Conservation (phyloP, 108 stramenopile genomes). For the Cyclotella cryptica region DNA sequence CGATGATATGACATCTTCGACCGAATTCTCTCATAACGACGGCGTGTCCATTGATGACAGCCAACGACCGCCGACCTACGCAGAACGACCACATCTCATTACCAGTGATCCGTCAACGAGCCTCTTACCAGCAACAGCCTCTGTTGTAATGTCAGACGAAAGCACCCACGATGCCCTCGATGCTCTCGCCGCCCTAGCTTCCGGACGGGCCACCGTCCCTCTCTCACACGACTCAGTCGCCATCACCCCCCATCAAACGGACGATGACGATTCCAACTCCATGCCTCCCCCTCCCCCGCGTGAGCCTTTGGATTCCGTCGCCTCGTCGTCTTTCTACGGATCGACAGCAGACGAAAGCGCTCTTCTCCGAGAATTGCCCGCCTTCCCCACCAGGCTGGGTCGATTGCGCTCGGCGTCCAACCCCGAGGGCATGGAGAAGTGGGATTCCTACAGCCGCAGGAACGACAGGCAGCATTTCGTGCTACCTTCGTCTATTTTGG, state of each 20-base stretch:
- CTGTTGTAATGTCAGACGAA: neutral
- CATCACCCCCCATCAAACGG: conserved; percentile 37
- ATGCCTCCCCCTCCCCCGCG: conserved; percentile 79
- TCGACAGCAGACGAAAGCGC: conserved; percentile 1
- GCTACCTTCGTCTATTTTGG: conserved; percentile 76
- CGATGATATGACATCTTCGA: too few species aligned
- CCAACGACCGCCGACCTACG: too few species aligned
- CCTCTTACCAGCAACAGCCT: neutral
- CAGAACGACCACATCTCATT: neutral
- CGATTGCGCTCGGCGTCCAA: conserved; percentile 82
- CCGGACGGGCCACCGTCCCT: conserved; percentile 7
- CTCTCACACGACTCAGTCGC: neutral
- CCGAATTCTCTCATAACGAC: too few species aligned
- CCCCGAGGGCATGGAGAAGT: conserved; percentile 93
- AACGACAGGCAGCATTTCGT: conserved; percentile 73
- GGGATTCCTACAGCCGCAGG: conserved; percentile 59
- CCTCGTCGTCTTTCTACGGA: conserved; percentile 5
- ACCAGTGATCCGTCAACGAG: neutral
- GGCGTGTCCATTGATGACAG: too few species aligned
- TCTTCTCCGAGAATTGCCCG: neutral
- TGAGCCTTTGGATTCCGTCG: neutral
- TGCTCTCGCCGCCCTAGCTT: conserved; percentile 33
- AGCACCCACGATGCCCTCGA: conserved; percentile 20
- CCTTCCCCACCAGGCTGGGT: conserved; percentile 20
- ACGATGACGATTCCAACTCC: conserved; percentile 64